Conservation (phyloP, 306 rosid species). For the peach (Prunus persica) region DNA sequence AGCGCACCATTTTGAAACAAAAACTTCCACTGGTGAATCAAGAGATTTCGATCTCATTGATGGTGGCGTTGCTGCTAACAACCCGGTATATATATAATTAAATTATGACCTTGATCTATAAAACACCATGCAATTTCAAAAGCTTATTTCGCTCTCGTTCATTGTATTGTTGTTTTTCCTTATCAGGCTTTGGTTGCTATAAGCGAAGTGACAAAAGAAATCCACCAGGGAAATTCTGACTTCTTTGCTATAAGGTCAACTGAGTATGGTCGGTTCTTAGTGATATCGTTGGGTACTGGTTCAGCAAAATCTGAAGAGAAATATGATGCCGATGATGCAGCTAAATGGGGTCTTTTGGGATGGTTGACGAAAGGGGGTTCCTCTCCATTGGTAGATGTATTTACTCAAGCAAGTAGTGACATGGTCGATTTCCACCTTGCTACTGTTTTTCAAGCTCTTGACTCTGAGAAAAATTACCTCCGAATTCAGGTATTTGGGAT, state of each 20-base stretch:
- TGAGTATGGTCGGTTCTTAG: slow-evolving; percentile 27
- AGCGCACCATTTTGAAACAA: slow-evolving; percentile 30
- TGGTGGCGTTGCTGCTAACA: slow-evolving; percentile 46
- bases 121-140: no score
- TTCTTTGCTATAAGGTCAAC: slow-evolving; percentile 22
- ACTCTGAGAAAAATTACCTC: slow-evolving; percentile 19
- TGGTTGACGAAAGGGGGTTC: slow-evolving; percentile 28
- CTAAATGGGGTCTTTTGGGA: slow-evolving; percentile 36
- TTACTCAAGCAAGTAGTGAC: slow-evolving; percentile 30
- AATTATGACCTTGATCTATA: background rate
- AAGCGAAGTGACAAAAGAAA: slow-evolving; percentile 28
- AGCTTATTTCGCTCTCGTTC: no score
- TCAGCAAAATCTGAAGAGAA: slow-evolving; percentile 24
- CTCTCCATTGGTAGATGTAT: slow-evolving; percentile 24
- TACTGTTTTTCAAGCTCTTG: slow-evolving; percentile 30
- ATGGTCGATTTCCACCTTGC: slow-evolving; percentile 30
- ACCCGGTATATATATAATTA: slow-evolving; percentile 33
- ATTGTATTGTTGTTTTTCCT: background rate
- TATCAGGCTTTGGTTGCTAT: slow-evolving; percentile 32
- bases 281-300: slow-evolving; percentile 40
- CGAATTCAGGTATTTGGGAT: slow-evolving; percentile 22
- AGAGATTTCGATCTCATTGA: slow-evolving; percentile 45
- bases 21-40: slow-evolving; percentile 7
- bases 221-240: slow-evolving; percentile 20
- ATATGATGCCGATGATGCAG: slow-evolving; percentile 25